phyloP scores from a whole-genome alignment of 495 filamentous ascomycete genomes.

The Trichoderma gamsii region DNA sequence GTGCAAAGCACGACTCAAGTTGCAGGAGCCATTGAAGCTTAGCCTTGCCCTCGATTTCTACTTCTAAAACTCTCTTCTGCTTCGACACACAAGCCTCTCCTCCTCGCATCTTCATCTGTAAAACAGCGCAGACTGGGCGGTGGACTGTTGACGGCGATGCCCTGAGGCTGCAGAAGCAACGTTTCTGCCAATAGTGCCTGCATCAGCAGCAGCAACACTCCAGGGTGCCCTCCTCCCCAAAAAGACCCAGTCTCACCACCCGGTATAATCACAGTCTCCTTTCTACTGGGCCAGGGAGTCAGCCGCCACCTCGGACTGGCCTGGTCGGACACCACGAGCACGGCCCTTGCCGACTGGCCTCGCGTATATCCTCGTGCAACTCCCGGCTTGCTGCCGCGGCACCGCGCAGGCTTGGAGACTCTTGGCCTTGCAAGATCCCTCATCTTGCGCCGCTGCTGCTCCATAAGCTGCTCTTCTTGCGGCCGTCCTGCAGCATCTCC shows the following conservation, averaged over 20 bases:
- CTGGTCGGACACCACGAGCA: neutral
- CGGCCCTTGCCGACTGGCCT: neutral
- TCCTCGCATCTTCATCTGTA: neutral
- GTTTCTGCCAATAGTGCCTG: no score
- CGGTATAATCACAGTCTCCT: neutral
- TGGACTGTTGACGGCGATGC: neutral
- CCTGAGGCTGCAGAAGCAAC: no score
- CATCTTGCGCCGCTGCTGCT: neutral
- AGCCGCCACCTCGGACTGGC: slow-evolving; percentile 4
- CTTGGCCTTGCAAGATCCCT: neutral
- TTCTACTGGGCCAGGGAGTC: neutral
- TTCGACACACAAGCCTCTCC: neutral
- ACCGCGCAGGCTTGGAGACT: neutral
- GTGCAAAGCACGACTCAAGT: no score
- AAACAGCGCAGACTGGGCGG: neutral
- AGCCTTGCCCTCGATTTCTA: no score
- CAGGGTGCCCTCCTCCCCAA: neutral
- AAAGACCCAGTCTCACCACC: neutral
- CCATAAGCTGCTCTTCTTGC: neutral
- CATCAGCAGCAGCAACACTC: neutral
- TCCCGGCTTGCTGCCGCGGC: slow-evolving; percentile 1
- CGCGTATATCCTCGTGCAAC: neutral
- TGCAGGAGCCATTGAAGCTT: no score
- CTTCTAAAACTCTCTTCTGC: neutral
- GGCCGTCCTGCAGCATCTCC: slow-evolving; percentile 6